Conservation (phyloP, 768 basidiomycete species). For the Megacollybia marginata region DNA sequence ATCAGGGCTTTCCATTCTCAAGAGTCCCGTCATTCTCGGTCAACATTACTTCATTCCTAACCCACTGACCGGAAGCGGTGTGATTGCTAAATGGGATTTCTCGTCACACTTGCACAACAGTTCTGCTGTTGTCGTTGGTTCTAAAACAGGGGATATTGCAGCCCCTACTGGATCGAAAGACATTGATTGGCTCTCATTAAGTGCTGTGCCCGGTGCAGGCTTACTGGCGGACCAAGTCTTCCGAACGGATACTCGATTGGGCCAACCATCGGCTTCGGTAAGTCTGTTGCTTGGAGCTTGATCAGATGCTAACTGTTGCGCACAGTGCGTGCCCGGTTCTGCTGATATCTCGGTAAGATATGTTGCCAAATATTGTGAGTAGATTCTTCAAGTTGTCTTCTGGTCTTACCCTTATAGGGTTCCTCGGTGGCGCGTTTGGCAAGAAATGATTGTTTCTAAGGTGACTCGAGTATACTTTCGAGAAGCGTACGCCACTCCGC, state of each 20-base stretch:
- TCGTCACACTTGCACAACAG: slow-evolving; percentile 22
- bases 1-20: background rate
- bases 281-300: background rate
- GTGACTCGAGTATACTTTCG: too few relatives aligned
- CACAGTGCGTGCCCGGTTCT: slow-evolving; percentile 4
- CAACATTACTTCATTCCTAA: slow-evolving; percentile 54
- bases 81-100: slow-evolving; percentile 53
- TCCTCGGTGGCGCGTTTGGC: background rate
- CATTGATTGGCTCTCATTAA: background rate
- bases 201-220: background rate
- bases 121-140: slow-evolving; percentile 37
- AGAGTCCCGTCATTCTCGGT: slow-evolving; percentile 18
- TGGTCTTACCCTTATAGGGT: background rate
- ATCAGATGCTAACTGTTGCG: background rate
- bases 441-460: too few relatives aligned
- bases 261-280: background rate
- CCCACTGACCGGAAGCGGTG: slow-evolving; percentile 30
- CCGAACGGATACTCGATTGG: slow-evolving; percentile 1
- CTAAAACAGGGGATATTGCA: slow-evolving; percentile 17
- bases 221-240: background rate
- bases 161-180: background rate
- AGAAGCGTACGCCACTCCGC: too few relatives aligned
- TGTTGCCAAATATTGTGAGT: slow-evolving; percentile 5
- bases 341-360: slow-evolving; percentile 3
- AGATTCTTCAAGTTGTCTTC: background rate